Base-by-base conservation (phyloP, 306 rosid species). In the Oxytropis ochrocephala region DNA sequence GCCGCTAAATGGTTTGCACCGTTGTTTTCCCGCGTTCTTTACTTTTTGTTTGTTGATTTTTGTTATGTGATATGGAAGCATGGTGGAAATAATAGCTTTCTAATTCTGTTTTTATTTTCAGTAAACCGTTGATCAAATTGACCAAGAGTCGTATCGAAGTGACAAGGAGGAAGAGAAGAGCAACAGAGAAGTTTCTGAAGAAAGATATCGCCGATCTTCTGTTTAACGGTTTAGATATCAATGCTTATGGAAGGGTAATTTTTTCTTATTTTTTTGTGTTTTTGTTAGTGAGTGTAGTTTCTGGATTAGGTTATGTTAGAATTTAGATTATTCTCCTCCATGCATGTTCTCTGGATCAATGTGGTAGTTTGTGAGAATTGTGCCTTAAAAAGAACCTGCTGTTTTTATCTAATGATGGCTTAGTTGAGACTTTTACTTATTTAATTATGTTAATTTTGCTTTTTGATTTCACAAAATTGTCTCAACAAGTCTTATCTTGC, bases 191-290 rank as follows among this genome's bases (percentile, higher is more conserved):
- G 85, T 91, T 91, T 82, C 70, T 95, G 54, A 91, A 80, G 87
- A 84, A 89, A 72, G 99, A 95, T 33, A 80, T 95, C 5, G 97
- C 91, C 70, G 97, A 95, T 86, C 91, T 95, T 44, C 88, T 95
- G 8, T 61, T 76, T 4, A 85, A 80, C 67, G 95, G 96, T 41
- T 78, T 84, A 4, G 99, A 91, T 62, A 75, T 87, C 50, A 91
- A 89, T 85, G 99, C 99, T 18, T 89, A 76, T 21, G 95, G 92
- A 85, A 83, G 99, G 84, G 97, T 91, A 87, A 48, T 64, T 57
- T 2, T 1, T 64, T 12, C 3, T 14, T 41, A 33, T 12, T 6
- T 4, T 11, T 7, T 9, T 33, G 2, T 13, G 16, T 33, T 4
- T 61, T 30, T 46, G 42, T 48, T 48, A 24, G 29, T 24, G 6